Conservation (phyloP, 345 rosid genomes). For the Salix dunnii region DNA sequence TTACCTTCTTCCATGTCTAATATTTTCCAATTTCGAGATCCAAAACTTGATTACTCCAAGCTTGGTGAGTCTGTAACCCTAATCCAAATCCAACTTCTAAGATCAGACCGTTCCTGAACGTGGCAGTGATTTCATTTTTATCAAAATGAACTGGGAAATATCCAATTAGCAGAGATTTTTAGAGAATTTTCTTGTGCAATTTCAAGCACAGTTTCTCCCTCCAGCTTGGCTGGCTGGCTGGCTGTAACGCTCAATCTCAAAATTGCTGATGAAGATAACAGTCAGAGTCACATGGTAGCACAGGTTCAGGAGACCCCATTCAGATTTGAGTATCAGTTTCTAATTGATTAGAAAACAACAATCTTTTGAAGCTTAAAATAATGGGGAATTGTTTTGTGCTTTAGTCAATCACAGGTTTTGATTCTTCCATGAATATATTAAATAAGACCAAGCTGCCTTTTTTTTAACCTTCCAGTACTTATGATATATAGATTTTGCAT, state of each 20-base stretch:
- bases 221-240: neutral
- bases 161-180: neutral
- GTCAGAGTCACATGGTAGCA: neutral
- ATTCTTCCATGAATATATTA: too few species aligned
- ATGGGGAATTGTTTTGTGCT: too few species aligned
- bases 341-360: too few species aligned
- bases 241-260: neutral
- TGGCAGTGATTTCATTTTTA: too few species aligned
- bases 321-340: neutral
- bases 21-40: neutral
- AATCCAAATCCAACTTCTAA: neutral
- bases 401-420: too few species aligned
- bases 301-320: neutral
- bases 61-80: neutral
- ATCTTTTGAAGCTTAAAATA: too few species aligned
- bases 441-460: too few species aligned
- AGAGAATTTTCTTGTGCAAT: neutral
- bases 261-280: neutral
- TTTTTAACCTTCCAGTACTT: too few species aligned
- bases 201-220: neutral
- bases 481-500: too few species aligned
- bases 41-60: neutral
- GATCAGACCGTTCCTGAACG: too few species aligned
- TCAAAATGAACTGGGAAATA: neutral
- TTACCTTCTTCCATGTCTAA: neutral